Evolutionary conservation across 768 basidiomycete species (phyloP).

Genomic region (Boletus pseudopeckii): DNA sequence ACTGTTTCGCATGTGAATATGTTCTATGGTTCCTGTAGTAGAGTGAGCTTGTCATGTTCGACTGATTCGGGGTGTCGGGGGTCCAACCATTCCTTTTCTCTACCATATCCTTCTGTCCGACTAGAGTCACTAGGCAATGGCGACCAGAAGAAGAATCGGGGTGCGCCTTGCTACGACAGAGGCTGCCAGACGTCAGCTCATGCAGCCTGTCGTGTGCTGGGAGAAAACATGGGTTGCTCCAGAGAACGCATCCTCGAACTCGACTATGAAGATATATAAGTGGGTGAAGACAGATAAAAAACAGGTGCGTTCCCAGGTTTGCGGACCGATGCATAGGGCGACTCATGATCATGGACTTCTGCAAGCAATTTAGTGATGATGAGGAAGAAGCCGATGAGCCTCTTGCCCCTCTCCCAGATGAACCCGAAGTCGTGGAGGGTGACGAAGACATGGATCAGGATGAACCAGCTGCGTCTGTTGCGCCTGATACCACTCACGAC

Average conservation of each 20-base stretch:
- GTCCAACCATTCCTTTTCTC: constrained; percentile 7
- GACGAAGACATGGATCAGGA: constrained; percentile 76
- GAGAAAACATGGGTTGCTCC: constrained; percentile 71
- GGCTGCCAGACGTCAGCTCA: constrained; percentile 77
- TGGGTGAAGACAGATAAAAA: constrained; percentile 80
- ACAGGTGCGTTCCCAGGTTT: constrained; percentile 49
- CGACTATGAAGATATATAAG: constrained; percentile 64
- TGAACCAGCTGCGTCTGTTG: constrained; percentile 43
- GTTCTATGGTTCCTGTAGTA: neutral
- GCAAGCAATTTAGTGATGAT: constrained; percentile 84
- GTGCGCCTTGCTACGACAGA: constrained; percentile 75
- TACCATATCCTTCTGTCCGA: neutral
- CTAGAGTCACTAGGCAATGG: constrained; percentile 40
- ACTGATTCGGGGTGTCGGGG: constrained; percentile 13
- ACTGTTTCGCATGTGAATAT: neutral
- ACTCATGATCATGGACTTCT: constrained; percentile 5
- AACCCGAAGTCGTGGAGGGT: constrained; percentile 72
- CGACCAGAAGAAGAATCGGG: constrained; percentile 72
- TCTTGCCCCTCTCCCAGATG: constrained; percentile 73
- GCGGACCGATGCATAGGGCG: neutral
- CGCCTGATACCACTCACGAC: constrained; percentile 38
- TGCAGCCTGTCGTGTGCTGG: constrained; percentile 88
- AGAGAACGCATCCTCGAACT: constrained; percentile 50
- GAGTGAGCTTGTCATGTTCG: neutral
- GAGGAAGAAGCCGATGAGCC: constrained; percentile 79